Evolutionary conservation across 208 protist species (phyloP).

Genomic region (Trypanosoma platydactyli): DNA sequence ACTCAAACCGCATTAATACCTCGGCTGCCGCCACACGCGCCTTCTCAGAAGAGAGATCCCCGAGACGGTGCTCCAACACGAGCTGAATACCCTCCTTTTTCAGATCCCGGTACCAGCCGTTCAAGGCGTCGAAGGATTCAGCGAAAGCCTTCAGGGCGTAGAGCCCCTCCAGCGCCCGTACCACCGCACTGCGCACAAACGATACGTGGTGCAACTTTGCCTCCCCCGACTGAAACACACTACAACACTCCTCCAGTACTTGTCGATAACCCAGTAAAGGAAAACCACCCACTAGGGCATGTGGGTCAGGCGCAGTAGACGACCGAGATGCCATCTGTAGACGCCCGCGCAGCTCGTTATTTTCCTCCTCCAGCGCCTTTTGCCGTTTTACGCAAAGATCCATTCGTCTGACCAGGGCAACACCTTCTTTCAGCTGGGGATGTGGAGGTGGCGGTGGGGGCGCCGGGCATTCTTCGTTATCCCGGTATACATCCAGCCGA

Average conservation of each 20-base stretch:
- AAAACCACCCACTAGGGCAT: neutral
- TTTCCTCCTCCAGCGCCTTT: conserved; percentile 1
- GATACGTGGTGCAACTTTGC: neutral
- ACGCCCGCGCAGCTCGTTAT: neutral
- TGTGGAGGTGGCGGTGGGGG: neutral
- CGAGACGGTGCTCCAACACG: conserved; percentile 14
- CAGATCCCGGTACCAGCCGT: conserved; percentile 1
- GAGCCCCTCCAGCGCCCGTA: neutral
- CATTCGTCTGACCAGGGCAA: neutral
- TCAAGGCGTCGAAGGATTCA: neutral
- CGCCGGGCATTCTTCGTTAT: neutral
- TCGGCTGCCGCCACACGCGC: neutral
- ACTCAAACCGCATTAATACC: conserved; percentile 4
- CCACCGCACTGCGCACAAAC: conserved; percentile 4
- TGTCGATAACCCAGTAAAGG: conserved; percentile 3
- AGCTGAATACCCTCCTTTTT: conserved; percentile 14
- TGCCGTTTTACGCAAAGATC: neutral
- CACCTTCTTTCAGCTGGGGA: neutral
- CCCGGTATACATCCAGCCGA: conserved; percentile 13
- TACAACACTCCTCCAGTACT: conserved; percentile 2
- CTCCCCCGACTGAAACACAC: neutral
- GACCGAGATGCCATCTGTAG: neutral
- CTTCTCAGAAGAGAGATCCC: conserved; percentile 1
- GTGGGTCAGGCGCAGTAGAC: neutral
- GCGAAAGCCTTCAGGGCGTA: conserved; percentile 3